Base-by-base conservation (phyloP, 768 basidiomycete genomes). In the Gloeostereum incarnatum region DNA sequence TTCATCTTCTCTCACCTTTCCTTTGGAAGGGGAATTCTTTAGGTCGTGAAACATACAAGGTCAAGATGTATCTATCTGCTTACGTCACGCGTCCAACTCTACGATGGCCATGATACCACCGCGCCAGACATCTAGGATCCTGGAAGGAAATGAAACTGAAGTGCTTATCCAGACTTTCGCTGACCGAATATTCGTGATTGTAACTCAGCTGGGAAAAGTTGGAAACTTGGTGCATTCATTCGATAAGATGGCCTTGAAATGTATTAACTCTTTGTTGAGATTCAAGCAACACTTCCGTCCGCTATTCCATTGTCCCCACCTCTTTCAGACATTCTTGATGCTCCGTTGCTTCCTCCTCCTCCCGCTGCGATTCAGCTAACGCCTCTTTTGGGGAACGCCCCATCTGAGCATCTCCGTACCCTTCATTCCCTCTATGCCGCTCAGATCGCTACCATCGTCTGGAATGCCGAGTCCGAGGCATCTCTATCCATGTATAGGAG, bases 141-240 rank as follows among this genome's bases (percentile, higher is more conserved):
- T 92, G 8, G 54, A 72, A 31, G 83, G 75, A 9, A 58, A 67
- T 9, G 58, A 54, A 13, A 96, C 89, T 2, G 80, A 93, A 39
- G 60, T 96, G 11, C 47, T 92, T 31, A 54, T 93, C 5, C 90
- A 96, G 50, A 63, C 66, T 0, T 98, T 77, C 54, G 71, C 74
- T 38, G 93, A 97, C 60, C 72, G 89, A 18, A 63, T 77, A 9
- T 65, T 98, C 14, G 79, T 96, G n/a, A 66, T 96, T 17, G 69
- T 97, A 38, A 92, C 90, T 1, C 93, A 98, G 57, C 55, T 89
- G 44, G 86, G 87, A 26, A 93, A 91, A 73, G 81, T 94, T 9
- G 93, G 93, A 40, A 78, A 71, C 52, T 54, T 98, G 62, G 91
- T 94, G 53, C 56, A 61, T 49, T 37, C 13, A 41, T 40, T 36